Base-by-base conservation (phyloP, 148 eudicot species). In the Cornus kousa region DNA sequence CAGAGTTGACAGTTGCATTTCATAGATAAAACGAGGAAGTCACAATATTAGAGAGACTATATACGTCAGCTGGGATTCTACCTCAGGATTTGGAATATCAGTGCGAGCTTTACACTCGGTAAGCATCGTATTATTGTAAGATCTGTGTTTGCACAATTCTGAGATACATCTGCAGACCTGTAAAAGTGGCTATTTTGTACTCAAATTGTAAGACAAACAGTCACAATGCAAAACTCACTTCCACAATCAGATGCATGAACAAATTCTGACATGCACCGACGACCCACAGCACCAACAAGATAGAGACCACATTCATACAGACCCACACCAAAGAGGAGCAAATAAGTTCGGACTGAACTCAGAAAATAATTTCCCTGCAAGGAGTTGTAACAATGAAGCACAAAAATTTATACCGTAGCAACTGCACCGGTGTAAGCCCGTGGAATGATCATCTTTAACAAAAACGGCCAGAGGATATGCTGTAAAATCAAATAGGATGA, bases 121-220 rank as follows among this genome's bases (percentile, higher is more conserved):
- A 76, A 89, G 88, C 94, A 93, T 90, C 62, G 85, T 68, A 83
- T 79, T 82, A 85, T 80, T 81, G 74, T 80, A 91, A 78, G 87
- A 79, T 84, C 91, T 91, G 65, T 83, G 87, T 83, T 91, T 85
- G 87, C 94, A 96, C 81, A 96, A 81, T 85, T 96, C 99, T 65
- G 99, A 88, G 81, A 96, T 92, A 91, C 99, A 96, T 88, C 95
- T 92, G 90, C 99, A 96, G 79, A 96, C 97, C 99, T 96, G 84
- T 72, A 78, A 75, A 74, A 72, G 65, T 32, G 67, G 66, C 3
- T 62, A 62, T 1, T 57, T 57, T 35, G 37, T 35, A 35, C 37
- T 35, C 37, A 35, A 35, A 35, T 35, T 35, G 37, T 14, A 13
- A 1, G 5, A 31, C 9, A 69, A 22, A 32, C 3, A 0, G 46